Conservation (phyloP, 306 rosid species). For the Sechiopsis laciniata region DNA sequence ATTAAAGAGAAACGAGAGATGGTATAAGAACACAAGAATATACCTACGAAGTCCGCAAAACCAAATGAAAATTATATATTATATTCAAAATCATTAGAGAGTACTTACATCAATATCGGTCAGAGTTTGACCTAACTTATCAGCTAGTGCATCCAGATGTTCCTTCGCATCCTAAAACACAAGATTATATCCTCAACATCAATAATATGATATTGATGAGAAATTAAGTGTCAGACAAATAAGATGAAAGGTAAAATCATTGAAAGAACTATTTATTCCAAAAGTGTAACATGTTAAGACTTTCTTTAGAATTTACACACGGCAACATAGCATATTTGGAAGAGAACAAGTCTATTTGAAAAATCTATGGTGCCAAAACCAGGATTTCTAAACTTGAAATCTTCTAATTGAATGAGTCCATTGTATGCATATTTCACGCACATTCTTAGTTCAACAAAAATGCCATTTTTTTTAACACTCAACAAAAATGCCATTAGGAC, state of each 20-base stretch:
- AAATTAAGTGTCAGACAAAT: slow-evolving; percentile 2
- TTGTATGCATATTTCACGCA: not conserved
- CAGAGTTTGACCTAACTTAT: slow-evolving; percentile 82
- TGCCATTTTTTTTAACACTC: too few species aligned
- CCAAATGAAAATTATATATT: not conserved
- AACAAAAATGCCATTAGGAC: slow-evolving; percentile 15
- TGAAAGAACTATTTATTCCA: not conserved
- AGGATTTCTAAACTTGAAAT: not conserved
- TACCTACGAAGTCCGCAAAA: not conserved
- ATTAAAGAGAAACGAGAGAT: slow-evolving; percentile 1
- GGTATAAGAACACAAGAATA: not conserved
- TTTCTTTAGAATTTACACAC: not conserved
- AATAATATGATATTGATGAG: slow-evolving; percentile 22
- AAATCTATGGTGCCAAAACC: slow-evolving; percentile 4
- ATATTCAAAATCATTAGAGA: slow-evolving; percentile 19
- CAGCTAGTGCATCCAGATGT: slow-evolving; percentile 90
- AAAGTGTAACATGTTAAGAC: not conserved
- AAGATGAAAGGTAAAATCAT: slow-evolving; percentile 5
- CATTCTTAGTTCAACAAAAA: slow-evolving; percentile 16
- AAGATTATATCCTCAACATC: slow-evolving; percentile 31
- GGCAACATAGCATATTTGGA: not conserved
- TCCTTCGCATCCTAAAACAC: slow-evolving; percentile 90
- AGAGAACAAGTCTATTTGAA: not conserved
- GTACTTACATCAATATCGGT: slow-evolving; percentile 82
- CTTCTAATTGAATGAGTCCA: not conserved